Base-by-base conservation (phyloP, 192 early-diverging fungal genomes). In the Linnemannia schmuckeri region DNA sequence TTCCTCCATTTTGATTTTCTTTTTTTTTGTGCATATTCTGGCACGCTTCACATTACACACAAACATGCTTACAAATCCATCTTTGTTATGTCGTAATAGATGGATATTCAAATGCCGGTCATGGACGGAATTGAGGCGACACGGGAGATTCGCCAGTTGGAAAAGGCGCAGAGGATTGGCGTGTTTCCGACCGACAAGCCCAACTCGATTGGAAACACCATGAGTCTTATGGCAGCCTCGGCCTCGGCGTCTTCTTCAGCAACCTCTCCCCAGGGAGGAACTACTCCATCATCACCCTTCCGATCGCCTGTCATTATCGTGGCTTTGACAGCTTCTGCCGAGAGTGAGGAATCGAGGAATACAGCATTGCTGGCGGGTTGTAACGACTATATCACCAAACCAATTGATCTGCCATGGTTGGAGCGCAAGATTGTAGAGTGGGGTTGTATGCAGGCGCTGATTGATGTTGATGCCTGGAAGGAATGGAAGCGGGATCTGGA, bases 371-470 rank as follows among this genome's bases (percentile, higher is more conserved):
- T 93, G 40, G 97, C 96, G 8, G 97, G 97, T 0, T 97, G 97
- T 80, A 97, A 97, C 78, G 97, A 97, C 88, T 97, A 96, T 87
- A 82, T 97, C 79, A 97, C 95, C 30, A 97, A 98, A 81, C 97
- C 97, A 0, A 93, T 97, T 20, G 94, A 93, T 81, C 83, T 97
- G 13, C 90, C 91, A 24, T 98, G 97, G 97, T 89, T 98, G 35
- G 94, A 94, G 85, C 92, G 93, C 61, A 97, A 97, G 89, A 96
- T 98, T 77, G 91, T 95, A 37, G 97, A 98, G 83, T 98, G 97
- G 97, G 97, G 96, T 2, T 94, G 94, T 81, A 98, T 98, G 94
- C 97, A 98, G 78, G 95, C 96, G 1, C 88, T 98, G 35, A 97
- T 98, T 74, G 96, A 98, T 84, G 95, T 96, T 76, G 95, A 96